phyloP scores from a whole-genome alignment of 495 filamentous ascomycete species.

The Gamarada debralockiae region DNA sequence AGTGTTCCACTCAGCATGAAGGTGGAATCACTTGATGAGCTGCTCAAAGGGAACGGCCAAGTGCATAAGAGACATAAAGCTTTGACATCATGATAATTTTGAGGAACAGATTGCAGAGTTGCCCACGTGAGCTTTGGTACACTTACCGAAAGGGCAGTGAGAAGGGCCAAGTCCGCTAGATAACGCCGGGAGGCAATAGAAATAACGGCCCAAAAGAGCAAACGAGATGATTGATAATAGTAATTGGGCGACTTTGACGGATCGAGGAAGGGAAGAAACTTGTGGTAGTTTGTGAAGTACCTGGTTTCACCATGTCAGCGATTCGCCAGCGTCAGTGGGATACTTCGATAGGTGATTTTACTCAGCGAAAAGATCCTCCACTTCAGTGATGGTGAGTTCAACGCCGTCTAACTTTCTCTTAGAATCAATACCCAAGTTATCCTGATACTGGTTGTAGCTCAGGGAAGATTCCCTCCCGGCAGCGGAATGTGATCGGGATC shows the following conservation, averaged over 20 bases:
- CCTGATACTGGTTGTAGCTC: slow-evolving; percentile 33
- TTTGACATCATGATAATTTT: slow-evolving; percentile 85
- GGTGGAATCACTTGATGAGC: slow-evolving; percentile 70
- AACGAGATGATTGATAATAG: slow-evolving; percentile 63
- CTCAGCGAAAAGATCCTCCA: slow-evolving; percentile 66
- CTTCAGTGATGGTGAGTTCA: slow-evolving; percentile 61
- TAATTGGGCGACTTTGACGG: slow-evolving; percentile 61
- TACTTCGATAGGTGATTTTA: slow-evolving; percentile 58
- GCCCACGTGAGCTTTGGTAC: slow-evolving; percentile 69
- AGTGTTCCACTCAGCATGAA: slow-evolving; percentile 84
- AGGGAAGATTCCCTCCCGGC: background rate
- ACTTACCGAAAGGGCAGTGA: slow-evolving; percentile 66
- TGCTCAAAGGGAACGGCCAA: slow-evolving; percentile 75
- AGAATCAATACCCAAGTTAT: slow-evolving; percentile 31
- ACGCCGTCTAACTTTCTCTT: slow-evolving; percentile 62
- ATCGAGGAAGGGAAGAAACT: slow-evolving; percentile 77
- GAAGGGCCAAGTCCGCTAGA: slow-evolving; percentile 57
- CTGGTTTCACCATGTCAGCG: no score
- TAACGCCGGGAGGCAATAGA: slow-evolving; percentile 75
- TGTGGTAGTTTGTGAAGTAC: slow-evolving; percentile 79
- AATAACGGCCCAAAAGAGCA: slow-evolving; percentile 84
- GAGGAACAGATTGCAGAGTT: slow-evolving; percentile 71
- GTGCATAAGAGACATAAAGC: slow-evolving; percentile 81
- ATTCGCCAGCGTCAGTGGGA: no score
- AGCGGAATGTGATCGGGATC: background rate